Percentiles rank a stretch among this genome's conserved stretches.
These are phyloP conservation scores for Mortierella polycephala DNA, from an alignment of 371 early-diverging fungal genomes.

Conservation along the genomic window DNA sequence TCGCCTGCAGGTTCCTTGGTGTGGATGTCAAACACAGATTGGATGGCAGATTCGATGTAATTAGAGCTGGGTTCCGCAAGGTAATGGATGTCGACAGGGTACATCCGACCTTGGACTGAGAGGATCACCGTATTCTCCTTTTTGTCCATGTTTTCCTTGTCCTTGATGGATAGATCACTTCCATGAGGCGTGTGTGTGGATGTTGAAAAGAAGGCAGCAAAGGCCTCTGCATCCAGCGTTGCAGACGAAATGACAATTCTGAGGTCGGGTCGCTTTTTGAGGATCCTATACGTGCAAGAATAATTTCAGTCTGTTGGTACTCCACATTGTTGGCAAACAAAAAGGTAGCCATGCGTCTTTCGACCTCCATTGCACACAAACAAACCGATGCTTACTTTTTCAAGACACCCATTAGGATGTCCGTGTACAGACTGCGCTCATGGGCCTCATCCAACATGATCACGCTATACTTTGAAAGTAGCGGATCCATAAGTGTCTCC, in stretches of 20 bases:
- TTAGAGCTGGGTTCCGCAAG: slow-evolving; percentile 72
- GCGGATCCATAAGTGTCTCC: slow-evolving; percentile 74
- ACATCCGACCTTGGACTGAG: slow-evolving; percentile 85
- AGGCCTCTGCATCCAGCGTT: slow-evolving; percentile 76
- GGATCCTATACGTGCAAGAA: slow-evolving; percentile 57
- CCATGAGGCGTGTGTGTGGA: too few species aligned
- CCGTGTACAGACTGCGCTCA: slow-evolving; percentile 94
- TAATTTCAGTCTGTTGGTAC: slow-evolving; percentile 15
- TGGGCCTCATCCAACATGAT: slow-evolving; percentile 97
- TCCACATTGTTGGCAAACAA: slow-evolving; percentile 23
- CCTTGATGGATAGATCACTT: slow-evolving; percentile 1
- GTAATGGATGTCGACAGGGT: slow-evolving; percentile 78
- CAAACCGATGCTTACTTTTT: slow-evolving; percentile 60
- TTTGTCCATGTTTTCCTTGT: slow-evolving; percentile 55
- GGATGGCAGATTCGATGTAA: slow-evolving; percentile 77
- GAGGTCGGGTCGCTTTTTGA: slow-evolving; percentile 70
- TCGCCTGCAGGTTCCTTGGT: slow-evolving; percentile 77
- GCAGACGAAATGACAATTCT: slow-evolving; percentile 85
- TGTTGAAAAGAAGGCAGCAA: slow-evolving; percentile 67
- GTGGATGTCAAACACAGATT: slow-evolving; percentile 85
- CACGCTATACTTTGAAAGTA: slow-evolving; percentile 71
- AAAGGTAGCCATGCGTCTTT: slow-evolving; percentile 6
- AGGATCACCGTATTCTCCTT: slow-evolving; percentile 68
- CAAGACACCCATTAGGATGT: slow-evolving; percentile 90
- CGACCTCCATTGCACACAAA: background rate